Percentiles rank a stretch among this genome's conserved stretches.
phyloP scores from a whole-genome alignment of 345 rosid species.

The Trapa bicornis region DNA sequence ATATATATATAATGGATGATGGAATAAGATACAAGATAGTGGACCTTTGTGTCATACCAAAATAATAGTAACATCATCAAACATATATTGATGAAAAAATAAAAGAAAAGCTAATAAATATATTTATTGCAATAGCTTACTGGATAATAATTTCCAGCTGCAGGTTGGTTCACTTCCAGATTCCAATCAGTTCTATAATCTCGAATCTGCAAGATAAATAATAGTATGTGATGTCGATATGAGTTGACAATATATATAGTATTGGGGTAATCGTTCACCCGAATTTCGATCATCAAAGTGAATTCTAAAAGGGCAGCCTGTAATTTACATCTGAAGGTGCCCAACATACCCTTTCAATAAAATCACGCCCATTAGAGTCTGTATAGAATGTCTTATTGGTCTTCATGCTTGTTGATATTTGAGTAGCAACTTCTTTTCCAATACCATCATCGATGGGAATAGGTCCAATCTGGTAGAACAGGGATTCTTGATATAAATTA shows the following conservation, averaged over 20 bases:
- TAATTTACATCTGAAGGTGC: not conserved
- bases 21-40: not conserved
- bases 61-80: not conserved
- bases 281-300: not conserved
- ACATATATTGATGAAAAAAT: not conserved
- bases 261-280: no score
- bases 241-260: not conserved
- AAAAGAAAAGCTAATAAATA: not conserved
- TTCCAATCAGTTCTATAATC: constrained; percentile 89
- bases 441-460: constrained; percentile 13
- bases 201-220: constrained; percentile 50
- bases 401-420: constrained; percentile 14
- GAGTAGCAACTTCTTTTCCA: constrained; percentile 18
- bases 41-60: not conserved
- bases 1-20: no score
- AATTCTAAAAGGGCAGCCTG: not conserved
- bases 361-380: constrained; percentile 20
- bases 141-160: constrained; percentile 93
- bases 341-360: constrained; percentile 16
- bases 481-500: not conserved
- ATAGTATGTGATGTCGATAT: not conserved
- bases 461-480: constrained; percentile 17
- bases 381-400: constrained; percentile 18
- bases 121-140: constrained; percentile 25
- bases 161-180: constrained; percentile 81